A percentile compares a stretch with the other conserved stretches of the same genome.
These are phyloP conservation scores for Oleoguttula mirabilis DNA, from an alignment of 495 filamentous ascomycete genomes.

Conservation along the genomic window DNA sequence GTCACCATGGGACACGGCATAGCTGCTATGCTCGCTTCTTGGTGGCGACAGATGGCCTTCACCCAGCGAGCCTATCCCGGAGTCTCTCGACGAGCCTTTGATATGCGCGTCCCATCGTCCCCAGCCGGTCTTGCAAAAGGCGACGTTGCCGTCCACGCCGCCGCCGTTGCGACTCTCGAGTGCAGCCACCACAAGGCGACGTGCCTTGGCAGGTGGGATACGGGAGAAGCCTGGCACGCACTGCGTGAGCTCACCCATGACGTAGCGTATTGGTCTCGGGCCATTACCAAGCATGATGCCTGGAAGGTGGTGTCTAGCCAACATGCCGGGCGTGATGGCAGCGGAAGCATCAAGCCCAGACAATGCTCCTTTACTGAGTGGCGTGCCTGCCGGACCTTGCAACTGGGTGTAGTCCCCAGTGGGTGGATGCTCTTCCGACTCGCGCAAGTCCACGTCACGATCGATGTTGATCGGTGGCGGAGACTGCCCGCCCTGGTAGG, in stretches of 20 bases:
- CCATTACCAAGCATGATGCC: conserved; percentile 81
- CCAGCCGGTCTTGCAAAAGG: conserved; percentile 96
- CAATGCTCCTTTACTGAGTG: conserved; percentile 33
- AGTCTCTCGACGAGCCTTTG: conserved; percentile 37
- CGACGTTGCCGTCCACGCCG: conserved; percentile 56
- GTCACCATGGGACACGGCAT: conserved; percentile 28
- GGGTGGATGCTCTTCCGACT: conserved; percentile 44
- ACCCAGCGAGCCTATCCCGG: conserved; percentile 18
- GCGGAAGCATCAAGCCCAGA: conserved; percentile 58
- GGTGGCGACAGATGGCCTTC: conserved; percentile 19
- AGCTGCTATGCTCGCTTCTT: conserved; percentile 23
- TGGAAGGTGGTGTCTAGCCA: conserved; percentile 85
- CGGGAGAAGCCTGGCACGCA: conserved; percentile 85
- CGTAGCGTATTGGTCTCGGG: conserved; percentile 82
- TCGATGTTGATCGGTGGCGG: conserved; percentile 55
- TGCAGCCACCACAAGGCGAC: conserved; percentile 74
- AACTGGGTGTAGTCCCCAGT: neutral
- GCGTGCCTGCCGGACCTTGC: conserved; percentile 9
- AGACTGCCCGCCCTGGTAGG: conserved; percentile 36
- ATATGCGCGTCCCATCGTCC: conserved; percentile 83
- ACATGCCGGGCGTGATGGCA: conserved; percentile 70
- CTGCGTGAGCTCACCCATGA: conserved; percentile 86
- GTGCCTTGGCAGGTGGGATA: conserved; percentile 83
- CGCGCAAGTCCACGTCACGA: conserved; percentile 77
- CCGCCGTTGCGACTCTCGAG: conserved; percentile 63